Base-by-base conservation (phyloP, 2,329 filamentous ascomycete species). In the Dichotomopilus funicola region DNA sequence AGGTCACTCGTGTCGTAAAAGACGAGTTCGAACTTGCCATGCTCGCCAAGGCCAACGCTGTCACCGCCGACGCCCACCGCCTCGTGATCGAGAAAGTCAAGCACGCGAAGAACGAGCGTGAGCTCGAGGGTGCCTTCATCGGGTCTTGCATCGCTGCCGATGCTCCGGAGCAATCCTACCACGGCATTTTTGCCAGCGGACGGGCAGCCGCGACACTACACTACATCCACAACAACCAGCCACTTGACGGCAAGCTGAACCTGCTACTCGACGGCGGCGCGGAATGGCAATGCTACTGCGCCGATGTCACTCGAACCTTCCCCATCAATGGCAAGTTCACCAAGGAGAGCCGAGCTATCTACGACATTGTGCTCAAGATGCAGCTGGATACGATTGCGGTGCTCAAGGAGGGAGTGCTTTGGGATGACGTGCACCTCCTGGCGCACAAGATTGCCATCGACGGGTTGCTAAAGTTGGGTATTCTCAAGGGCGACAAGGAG, bases 301-400 rank as follows among this genome's bases (percentile, higher is more conserved):
- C 86, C 36, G 82, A 85, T 64, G 84, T 86, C 65, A 96, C 91
- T 1, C 82, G 92, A 50, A 92, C 89, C 0, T 95, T 96, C 67
- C 92, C 92, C 1, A 83, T 96, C 63, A 80, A 74, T 4, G 87
- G 87, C 56, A 81, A 79, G 61, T 90, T 89, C 69, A 85, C 80
- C 54, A 72, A 79, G 48, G 85, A 92, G 69, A 85, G 83, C 49
- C 78, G 83, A 63, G 78, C 84, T 60, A 87, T 95, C 59, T 95
- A 95, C 73, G 80, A 87, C 61, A 83, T 95, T 41, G 92, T 96
- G 0, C 79, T 91, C 47, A 78, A 83, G 64, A 97, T 96, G 91
- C 91, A 96, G 71, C 78, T 82, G 36, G 83, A 88, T 60, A 89
- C 85, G 65, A 92, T 89, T 61, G 78, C 74, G 3, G 78, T 84